phyloP scores from a whole-genome alignment of 1,284 basidiomycete genomes.

The Pisolithus thermaeus region DNA sequence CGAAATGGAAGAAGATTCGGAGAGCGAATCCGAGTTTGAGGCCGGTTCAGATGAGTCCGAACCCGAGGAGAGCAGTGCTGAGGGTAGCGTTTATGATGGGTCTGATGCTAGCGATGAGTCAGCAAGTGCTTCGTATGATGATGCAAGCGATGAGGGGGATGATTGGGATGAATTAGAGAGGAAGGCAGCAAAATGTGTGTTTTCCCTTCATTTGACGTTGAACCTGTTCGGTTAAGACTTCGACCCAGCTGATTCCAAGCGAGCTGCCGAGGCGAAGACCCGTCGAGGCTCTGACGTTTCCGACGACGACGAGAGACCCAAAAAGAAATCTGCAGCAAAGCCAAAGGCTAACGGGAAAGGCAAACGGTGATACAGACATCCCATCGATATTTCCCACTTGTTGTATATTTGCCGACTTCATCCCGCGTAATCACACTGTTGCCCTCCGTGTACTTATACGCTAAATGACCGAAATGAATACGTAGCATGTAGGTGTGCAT shows the following conservation, averaged over 20 bases:
- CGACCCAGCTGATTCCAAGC: slow-evolving; percentile 61
- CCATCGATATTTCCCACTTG: not conserved
- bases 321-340: slow-evolving; percentile 46
- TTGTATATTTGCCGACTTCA: slow-evolving; percentile 4
- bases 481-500: not conserved
- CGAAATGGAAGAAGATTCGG: slow-evolving; percentile 62
- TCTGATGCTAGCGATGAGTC: slow-evolving; percentile 67
- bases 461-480: not conserved
- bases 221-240: slow-evolving; percentile 1
- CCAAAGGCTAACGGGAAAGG: slow-evolving; percentile 38
- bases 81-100: slow-evolving; percentile 50
- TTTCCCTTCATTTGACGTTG: slow-evolving; percentile 6
- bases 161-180: slow-evolving; percentile 95
- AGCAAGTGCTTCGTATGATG: slow-evolving; percentile 60
- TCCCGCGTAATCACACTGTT: not conserved
- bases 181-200: slow-evolving; percentile 78
- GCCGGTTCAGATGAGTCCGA: slow-evolving; percentile 53
- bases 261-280: slow-evolving; percentile 39
- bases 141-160: slow-evolving; percentile 79
- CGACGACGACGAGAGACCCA: slow-evolving; percentile 57
- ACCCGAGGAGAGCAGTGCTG: slow-evolving; percentile 46
- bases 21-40: slow-evolving; percentile 79
- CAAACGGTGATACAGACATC: slow-evolving; percentile 29
- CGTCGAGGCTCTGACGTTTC: slow-evolving; percentile 61
- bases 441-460: slow-evolving; percentile 1